These are phyloP conservation scores for Durio zibethinus DNA, from an alignment of 345 rosid species.

Conservation along the genomic window DNA sequence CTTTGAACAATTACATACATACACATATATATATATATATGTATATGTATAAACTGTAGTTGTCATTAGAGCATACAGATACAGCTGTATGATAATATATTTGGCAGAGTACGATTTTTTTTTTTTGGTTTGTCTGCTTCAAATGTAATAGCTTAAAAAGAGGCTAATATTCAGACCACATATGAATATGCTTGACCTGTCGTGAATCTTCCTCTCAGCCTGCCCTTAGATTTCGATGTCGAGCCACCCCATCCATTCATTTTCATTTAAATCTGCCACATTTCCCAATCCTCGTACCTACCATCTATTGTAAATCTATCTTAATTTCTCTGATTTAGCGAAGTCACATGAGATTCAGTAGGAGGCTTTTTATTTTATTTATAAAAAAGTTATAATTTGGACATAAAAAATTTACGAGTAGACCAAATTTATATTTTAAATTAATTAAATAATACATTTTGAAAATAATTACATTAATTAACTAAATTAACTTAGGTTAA, in stretches of 20 bases:
- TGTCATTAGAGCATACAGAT: not conserved
- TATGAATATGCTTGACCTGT: not conserved
- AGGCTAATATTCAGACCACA: not conserved
- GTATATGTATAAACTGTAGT: not conserved
- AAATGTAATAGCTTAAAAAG: not conserved
- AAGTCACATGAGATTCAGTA: not conserved
- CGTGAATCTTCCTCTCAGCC: not conserved
- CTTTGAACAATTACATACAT: not conserved
- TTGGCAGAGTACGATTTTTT: not conserved
- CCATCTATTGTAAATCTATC: not conserved
- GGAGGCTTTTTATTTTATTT: not conserved
- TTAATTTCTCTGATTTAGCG: not conserved
- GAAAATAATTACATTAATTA: too few relatives aligned
- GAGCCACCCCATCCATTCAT: not conserved
- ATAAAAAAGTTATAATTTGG: too few relatives aligned
- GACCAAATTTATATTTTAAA: too few relatives aligned
- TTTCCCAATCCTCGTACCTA: not conserved
- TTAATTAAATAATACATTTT: too few relatives aligned
- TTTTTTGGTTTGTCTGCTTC: not conserved
- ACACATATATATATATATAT: too few relatives aligned
- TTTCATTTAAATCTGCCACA: not conserved
- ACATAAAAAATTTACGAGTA: too few relatives aligned
- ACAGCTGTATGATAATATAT: conserved; percentile 2
- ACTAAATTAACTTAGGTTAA: too few relatives aligned
- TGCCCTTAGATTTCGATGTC: not conserved